Percentiles rank a stretch among this genome's conserved stretches.
Evolutionary conservation across 2,329 filamentous ascomycete genomes (phyloP).

Genomic region (Ceratocystis colombiana): DNA sequence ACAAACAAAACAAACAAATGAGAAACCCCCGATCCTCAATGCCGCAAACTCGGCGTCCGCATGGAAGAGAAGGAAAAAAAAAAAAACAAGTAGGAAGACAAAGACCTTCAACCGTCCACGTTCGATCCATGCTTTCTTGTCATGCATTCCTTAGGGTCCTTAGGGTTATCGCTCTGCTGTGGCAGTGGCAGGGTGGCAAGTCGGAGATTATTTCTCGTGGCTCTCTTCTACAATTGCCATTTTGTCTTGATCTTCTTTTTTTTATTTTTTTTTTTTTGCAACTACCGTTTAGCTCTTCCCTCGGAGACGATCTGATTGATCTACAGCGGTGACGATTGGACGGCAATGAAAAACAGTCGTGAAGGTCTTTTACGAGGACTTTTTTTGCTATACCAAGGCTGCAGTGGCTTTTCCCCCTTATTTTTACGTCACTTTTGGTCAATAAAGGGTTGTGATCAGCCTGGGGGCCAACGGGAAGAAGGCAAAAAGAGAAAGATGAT

Average conservation of each 20-base stretch:
- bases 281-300: not conserved
- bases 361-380: not conserved
- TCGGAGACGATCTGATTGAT: not conserved
- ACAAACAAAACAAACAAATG: no score
- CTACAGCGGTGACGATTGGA: not conserved
- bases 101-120: not conserved
- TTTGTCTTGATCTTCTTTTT: not conserved
- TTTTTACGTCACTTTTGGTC: not conserved
- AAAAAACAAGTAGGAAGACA: not conserved
- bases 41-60: no score
- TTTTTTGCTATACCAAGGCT: not conserved
- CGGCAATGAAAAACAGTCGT: not conserved
- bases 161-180: not conserved
- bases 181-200: not conserved
- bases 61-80: not conserved
- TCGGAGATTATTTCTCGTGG: not conserved
- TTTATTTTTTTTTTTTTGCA: not conserved
- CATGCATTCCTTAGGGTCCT: not conserved
- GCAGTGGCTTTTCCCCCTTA: not conserved
- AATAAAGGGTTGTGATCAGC: conserved; percentile 3
- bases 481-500: not conserved
- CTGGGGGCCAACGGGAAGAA: not conserved
- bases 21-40: no score
- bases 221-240: not conserved
- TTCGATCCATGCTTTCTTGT: no score